Conservation (phyloP, 768 basidiomycete genomes). For the Serpula lacrymans region DNA sequence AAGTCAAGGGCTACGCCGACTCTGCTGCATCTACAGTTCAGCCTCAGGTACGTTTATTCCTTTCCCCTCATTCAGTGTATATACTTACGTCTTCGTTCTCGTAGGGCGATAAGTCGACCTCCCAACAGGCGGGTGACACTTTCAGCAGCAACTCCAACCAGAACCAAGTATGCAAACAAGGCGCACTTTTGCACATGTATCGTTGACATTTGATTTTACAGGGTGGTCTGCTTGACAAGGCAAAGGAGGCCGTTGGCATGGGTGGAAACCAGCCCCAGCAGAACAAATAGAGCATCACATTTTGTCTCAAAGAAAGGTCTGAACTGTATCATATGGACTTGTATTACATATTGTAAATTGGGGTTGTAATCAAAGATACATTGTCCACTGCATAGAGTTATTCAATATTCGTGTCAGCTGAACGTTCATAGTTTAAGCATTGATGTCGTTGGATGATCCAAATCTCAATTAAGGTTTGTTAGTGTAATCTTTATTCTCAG, state of each 20-base stretch:
- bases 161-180: conserved; percentile 37
- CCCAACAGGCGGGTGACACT: conserved; percentile 48
- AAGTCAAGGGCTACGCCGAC: conserved; percentile 45
- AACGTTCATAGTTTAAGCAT: too few relatives aligned
- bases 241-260: conserved; percentile 10
- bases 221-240: conserved; percentile 13
- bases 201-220: too few relatives aligned
- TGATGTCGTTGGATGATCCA: too few relatives aligned
- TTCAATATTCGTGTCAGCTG: too few relatives aligned
- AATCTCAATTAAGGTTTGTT: too few relatives aligned
- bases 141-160: conserved; percentile 47
- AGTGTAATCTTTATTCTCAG: too few relatives aligned
- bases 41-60: conserved; percentile 38
- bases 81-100: not conserved
- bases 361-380: too few relatives aligned
- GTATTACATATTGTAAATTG: too few relatives aligned
- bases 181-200: too few relatives aligned
- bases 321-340: too few relatives aligned
- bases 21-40: conserved; percentile 45
- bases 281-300: not conserved
- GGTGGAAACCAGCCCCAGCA: conserved; percentile 5
- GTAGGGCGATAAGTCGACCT: conserved; percentile 50
- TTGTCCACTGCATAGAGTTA: too few relatives aligned
- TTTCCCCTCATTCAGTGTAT: not conserved
- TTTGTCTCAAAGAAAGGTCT: too few relatives aligned